Conservation (phyloP, 2,329 filamentous ascomycete species). For the Trichothecium roseum region DNA sequence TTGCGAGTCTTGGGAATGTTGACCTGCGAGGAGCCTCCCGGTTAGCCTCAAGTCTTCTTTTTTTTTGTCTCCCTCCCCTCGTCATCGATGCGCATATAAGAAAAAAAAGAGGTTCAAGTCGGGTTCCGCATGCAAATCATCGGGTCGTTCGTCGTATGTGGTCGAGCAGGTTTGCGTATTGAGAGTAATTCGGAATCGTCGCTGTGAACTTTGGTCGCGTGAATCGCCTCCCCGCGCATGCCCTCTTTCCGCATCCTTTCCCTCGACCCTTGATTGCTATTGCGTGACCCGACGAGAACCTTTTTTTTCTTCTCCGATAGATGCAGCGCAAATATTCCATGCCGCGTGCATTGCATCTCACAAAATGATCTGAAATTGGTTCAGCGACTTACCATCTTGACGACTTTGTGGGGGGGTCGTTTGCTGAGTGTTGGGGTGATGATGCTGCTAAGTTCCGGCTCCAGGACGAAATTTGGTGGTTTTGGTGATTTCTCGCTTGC, state of each 20-base stretch:
- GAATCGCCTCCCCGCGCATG: background rate
- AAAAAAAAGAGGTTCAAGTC: conserved; percentile 1
- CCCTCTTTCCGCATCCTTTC: conserved; percentile 2
- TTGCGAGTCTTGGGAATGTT: conserved; percentile 97
- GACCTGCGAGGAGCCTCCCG: conserved; percentile 47
- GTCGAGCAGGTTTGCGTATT: too few species aligned
- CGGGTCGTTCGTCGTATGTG: too few species aligned
- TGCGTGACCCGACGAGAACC: conserved; percentile 15
- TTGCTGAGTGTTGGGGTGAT: conserved; percentile 30
- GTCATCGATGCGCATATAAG: background rate
- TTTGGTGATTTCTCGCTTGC: conserved; percentile 30
- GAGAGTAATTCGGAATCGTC: too few species aligned
- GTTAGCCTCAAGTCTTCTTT: conserved; percentile 14
- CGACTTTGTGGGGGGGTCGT: conserved; percentile 33
- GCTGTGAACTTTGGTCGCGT: too few species aligned
- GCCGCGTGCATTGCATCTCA: too few species aligned
- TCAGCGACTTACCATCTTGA: conserved; percentile 35
- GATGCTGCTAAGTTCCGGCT: conserved; percentile 21
- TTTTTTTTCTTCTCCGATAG: too few species aligned
- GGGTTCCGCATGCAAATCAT: background rate
- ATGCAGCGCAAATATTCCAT: too few species aligned
- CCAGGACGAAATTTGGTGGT: conserved; percentile 26
- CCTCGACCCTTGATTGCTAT: conserved; percentile 14
- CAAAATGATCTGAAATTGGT: background rate
- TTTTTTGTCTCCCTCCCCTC: too few species aligned